Percentiles rank a stretch among this genome's conserved stretches.
Evolutionary conservation across 1,284 basidiomycete genomes (phyloP).

Genomic region (Ustilago hordei): DNA sequence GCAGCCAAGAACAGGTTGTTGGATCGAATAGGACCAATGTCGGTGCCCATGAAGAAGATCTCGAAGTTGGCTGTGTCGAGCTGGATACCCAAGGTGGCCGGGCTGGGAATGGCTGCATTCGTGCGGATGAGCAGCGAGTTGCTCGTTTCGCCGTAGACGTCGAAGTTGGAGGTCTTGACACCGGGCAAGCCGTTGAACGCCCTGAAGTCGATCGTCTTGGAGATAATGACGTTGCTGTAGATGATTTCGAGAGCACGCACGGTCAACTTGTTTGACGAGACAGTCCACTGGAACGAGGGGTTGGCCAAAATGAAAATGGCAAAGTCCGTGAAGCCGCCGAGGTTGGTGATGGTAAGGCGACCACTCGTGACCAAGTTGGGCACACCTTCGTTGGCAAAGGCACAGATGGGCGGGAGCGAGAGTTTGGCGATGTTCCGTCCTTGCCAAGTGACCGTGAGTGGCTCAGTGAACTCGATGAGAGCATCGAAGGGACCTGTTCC

Average conservation of each 20-base stretch:
- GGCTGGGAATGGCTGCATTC: constrained; percentile 77
- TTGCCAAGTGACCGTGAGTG: constrained; percentile 76
- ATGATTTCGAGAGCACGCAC: constrained; percentile 78
- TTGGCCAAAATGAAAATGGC: constrained; percentile 78
- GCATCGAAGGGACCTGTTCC: constrained; percentile 72
- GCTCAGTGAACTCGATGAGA: constrained; percentile 70
- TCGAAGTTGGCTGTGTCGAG: constrained; percentile 79
- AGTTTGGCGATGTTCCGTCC: constrained; percentile 79
- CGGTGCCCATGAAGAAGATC: constrained; percentile 70
- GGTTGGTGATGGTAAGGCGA: constrained; percentile 66
- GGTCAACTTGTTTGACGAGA: constrained; percentile 76
- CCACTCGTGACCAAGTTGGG: constrained; percentile 75
- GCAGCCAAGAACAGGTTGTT: constrained; percentile 74
- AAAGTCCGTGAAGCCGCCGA: constrained; percentile 75
- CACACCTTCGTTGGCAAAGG: constrained; percentile 77
- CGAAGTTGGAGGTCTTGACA: constrained; percentile 77
- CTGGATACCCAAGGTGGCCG: constrained; percentile 78
- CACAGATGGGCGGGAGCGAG: constrained; percentile 78
- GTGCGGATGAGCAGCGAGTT: constrained; percentile 80
- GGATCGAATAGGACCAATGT: constrained; percentile 71
- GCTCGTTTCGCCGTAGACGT: constrained; percentile 74
- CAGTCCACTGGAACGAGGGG: constrained; percentile 78
- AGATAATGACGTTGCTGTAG: constrained; percentile 77
- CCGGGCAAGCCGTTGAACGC: constrained; percentile 78
- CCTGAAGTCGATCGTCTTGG: constrained; percentile 77